These are phyloP conservation scores for Neofusicoccum umdonicola DNA, from an alignment of 2,329 filamentous ascomycete genomes.

Conservation along the genomic window DNA sequence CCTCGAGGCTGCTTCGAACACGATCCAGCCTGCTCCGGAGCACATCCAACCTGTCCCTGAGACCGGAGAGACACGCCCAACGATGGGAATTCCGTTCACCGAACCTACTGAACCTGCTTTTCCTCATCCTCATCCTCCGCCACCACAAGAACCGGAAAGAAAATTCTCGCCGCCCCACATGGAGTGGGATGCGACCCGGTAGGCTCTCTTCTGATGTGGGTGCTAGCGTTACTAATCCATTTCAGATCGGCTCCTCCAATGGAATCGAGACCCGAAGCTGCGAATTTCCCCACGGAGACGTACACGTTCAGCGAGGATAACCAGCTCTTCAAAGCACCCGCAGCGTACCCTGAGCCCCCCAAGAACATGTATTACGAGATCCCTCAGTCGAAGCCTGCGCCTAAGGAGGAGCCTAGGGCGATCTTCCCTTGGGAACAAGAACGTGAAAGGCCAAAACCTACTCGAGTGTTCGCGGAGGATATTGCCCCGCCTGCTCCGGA, in stretches of 20 bases:
- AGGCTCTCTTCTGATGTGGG: slow-evolving; percentile 27
- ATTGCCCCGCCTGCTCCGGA: slow-evolving; percentile 29
- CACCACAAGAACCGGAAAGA: slow-evolving; percentile 47
- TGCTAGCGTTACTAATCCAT: slow-evolving; percentile 19
- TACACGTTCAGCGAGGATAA: slow-evolving; percentile 82
- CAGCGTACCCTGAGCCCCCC: slow-evolving; percentile 76
- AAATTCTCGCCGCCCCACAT: slow-evolving; percentile 57
- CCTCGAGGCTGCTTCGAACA: slow-evolving; percentile 10
- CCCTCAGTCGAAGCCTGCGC: slow-evolving; percentile 58
- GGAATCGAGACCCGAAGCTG: slow-evolving; percentile 77
- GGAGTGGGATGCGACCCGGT: slow-evolving; percentile 64
- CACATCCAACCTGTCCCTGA: slow-evolving; percentile 17
- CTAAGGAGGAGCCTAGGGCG: slow-evolving; percentile 60
- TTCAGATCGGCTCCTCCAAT: slow-evolving; percentile 49
- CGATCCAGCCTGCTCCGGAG: slow-evolving; percentile 20
- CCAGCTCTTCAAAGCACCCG: slow-evolving; percentile 72
- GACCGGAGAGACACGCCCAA: slow-evolving; percentile 32
- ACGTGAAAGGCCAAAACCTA: slow-evolving; percentile 60
- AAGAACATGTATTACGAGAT: slow-evolving; percentile 87
- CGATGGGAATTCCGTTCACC: slow-evolving; percentile 43
- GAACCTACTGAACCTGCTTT: slow-evolving; percentile 40
- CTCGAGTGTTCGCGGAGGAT: slow-evolving; percentile 66
- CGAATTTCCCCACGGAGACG: slow-evolving; percentile 72
- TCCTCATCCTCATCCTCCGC: slow-evolving; percentile 36
- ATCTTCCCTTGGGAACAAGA: slow-evolving; percentile 91